Conservation (phyloP, 768 basidiomycete genomes). For the Sistotremastrum niveocremeum region DNA sequence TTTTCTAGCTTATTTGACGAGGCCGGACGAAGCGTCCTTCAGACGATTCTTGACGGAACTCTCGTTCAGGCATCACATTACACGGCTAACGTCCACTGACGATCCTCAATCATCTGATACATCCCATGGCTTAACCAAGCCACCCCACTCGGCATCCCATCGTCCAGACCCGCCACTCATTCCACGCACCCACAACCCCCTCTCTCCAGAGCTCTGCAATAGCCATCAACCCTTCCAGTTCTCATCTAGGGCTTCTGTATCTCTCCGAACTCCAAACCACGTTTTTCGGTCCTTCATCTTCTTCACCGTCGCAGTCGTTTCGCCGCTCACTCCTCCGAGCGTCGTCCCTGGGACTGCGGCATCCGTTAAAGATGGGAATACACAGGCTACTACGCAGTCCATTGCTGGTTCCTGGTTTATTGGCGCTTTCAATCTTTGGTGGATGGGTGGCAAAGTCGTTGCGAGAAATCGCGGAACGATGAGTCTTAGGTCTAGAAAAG, state of each 20-base stretch:
- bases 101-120: slow-evolving; percentile 3
- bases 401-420: slow-evolving; percentile 78
- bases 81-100: slow-evolving; percentile 3
- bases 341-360: slow-evolving; percentile 5
- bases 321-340: slow-evolving; percentile 31
- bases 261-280: slow-evolving; percentile 82
- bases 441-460: slow-evolving; percentile 72
- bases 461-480: slow-evolving; percentile 58
- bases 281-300: slow-evolving; percentile 78
- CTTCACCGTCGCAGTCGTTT: slow-evolving; percentile 73
- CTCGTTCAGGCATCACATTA: slow-evolving; percentile 6
- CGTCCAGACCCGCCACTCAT: slow-evolving; percentile 5
- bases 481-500: slow-evolving; percentile 56
- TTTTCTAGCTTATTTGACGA: background rate
- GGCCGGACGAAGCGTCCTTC: background rate
- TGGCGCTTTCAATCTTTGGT: slow-evolving; percentile 87
- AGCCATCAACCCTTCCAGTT: slow-evolving; percentile 53
- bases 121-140: background rate
- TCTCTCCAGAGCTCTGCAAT: background rate
- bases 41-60: slow-evolving; percentile 5
- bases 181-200: slow-evolving; percentile 8
- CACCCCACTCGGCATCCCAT: slow-evolving; percentile 3
- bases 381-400: slow-evolving; percentile 13
- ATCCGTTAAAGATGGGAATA: slow-evolving; percentile 5
- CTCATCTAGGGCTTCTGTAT: slow-evolving; percentile 83